Evolutionary conservation across 306 rosid genomes (phyloP).

Genomic region (Cyclanthera cordifolia): DNA sequence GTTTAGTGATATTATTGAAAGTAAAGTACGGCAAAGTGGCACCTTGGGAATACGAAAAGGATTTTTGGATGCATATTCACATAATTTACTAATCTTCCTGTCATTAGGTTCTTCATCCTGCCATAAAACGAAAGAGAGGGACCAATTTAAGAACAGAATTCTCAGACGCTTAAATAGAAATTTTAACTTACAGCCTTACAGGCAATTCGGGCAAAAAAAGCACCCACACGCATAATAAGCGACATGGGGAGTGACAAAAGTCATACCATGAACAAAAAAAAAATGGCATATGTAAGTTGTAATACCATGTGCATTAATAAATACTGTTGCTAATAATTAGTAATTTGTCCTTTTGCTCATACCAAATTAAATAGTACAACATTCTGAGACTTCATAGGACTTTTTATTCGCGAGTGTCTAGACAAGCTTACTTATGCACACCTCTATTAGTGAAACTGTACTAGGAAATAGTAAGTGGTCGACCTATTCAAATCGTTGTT

Average conservation of each 20-base stretch:
- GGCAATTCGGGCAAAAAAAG: neutral
- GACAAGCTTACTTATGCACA: no score
- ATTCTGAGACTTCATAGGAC: neutral
- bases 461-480: neutral
- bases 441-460: neutral
- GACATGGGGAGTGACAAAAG: neutral
- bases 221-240: neutral
- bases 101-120: slow-evolving; percentile 80
- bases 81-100: slow-evolving; percentile 56
- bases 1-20: neutral
- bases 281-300: neutral
- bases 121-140: neutral
- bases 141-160: slow-evolving; percentile 11
- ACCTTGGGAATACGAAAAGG: slow-evolving; percentile 85
- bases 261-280: neutral
- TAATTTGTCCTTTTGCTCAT: neutral
- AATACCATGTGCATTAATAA: neutral
- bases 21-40: neutral
- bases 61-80: slow-evolving; percentile 67
- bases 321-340: neutral
- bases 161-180: neutral
- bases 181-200: neutral
- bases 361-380: neutral
- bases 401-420: no score
- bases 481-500: neutral